Evolutionary conservation across 139 green algal species (phyloP).

Genomic region (Chlamydomonas eustigma): DNA sequence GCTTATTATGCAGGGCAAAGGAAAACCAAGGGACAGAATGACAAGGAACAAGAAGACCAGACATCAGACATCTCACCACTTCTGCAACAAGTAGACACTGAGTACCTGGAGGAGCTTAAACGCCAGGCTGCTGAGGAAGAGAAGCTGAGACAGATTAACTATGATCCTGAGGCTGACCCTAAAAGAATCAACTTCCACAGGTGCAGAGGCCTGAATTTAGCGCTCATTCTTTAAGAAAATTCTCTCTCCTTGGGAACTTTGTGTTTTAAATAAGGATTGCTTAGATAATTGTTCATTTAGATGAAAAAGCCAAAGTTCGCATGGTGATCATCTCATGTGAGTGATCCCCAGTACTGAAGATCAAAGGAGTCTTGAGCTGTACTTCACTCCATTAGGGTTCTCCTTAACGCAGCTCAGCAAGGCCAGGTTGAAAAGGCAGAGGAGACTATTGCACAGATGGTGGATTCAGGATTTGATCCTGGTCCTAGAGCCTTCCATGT

Average conservation of each 20-base stretch:
- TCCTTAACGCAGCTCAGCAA: conserved; percentile 27
- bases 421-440: conserved; percentile 18
- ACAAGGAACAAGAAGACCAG: not conserved
- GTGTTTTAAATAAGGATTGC: no score
- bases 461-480: conserved; percentile 24
- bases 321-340: no score
- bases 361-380: no score
- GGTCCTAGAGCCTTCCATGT: conserved; percentile 33
- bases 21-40: no score
- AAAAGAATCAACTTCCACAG: conserved; percentile 29
- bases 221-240: not conserved
- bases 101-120: conserved; percentile 17
- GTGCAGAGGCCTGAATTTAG: no score
- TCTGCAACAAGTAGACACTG: conserved; percentile 4
- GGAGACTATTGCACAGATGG: conserved; percentile 21
- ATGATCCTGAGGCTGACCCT: conserved; percentile 17
- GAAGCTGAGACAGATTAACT: not conserved
- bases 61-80: not conserved
- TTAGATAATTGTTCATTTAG: no score
- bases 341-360: no score
- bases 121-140: conserved; percentile 14
- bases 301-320: no score
- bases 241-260: no score
- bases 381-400: no score
- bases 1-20: no score